Evolutionary conservation across 2,329 filamentous ascomycete genomes (phyloP), one percentile per base, ranked within the genome.

Genomic region (Scedosporium minutisporum): DNA sequence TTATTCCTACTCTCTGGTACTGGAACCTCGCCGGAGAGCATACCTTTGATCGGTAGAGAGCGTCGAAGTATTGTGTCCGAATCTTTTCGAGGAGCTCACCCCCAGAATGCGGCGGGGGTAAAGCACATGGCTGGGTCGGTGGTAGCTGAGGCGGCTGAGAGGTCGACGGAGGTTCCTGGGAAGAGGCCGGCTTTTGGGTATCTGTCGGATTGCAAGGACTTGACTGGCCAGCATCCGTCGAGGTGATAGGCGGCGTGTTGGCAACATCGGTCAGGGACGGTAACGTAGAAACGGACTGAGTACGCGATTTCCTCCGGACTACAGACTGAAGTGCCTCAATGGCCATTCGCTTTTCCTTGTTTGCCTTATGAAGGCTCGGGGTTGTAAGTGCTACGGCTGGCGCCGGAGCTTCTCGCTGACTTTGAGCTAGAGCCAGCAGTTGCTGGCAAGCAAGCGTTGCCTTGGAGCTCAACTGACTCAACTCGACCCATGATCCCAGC

Each of bases 401-500:
- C 2, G 65, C 65, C 23, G 65, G 10, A 53, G 61, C 21, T 60
- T 62, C 21, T 60, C 63, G 0, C 65, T 48, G 14, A 57, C 46
- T 4, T 60, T 63, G 4, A 67, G 63, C 46, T 66, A 69, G 29
- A 29, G 44, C 18, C 6, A 62, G n/a, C n/a, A 62, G 23, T 38
- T 58, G 38, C 18, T 62, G 23, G 55, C 53, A 57, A 14, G 61
- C 18, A 27, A 62, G 53, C 0, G 81, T 83, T 46, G 84, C 82
- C 46, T 77, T 72, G 10, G 72, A 70, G 25, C 74, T 74, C 29
- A 92, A 75, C 6, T 78, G 74, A 42, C 81, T 78, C 60, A 88
- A 70, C 65, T 86, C 82, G 23, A 89, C 79, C 87, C 88, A 90
- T 21, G 77, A 73, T 1, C 84, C 87, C 53, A 95, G 76, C 68